Conservation (phyloP, 345 rosid species). For the Erysimum cheiranthoides region DNA sequence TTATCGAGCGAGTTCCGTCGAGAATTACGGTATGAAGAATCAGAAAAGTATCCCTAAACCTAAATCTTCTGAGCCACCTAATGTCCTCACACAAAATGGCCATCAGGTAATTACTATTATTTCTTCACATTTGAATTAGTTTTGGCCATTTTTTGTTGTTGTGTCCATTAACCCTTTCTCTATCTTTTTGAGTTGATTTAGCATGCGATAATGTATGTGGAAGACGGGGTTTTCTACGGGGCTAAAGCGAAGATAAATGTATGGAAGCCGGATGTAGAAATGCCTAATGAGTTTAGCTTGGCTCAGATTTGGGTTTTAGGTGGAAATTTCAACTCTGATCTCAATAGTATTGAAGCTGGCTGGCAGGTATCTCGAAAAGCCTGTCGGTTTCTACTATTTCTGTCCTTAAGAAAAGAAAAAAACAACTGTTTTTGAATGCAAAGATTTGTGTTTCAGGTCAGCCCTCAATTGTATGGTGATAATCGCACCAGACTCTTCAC, state of each 20-base stretch:
- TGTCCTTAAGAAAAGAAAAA: neutral
- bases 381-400: neutral
- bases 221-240: conserved; percentile 69
- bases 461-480: conserved; percentile 78
- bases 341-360: conserved; percentile 82
- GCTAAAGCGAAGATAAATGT: conserved; percentile 78
- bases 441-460: conserved; percentile 55
- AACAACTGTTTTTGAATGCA: conserved; percentile 9
- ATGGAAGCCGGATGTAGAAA: conserved; percentile 72
- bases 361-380: conserved; percentile 60
- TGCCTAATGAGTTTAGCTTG: conserved; percentile 71
- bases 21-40: conserved; percentile 65
- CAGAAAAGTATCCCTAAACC: conserved; percentile 56
- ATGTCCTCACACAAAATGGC: conserved; percentile 58
- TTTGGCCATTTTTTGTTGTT: neutral
- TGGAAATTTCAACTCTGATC: conserved; percentile 72
- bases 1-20: conserved; percentile 56
- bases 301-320: conserved; percentile 81
- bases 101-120: conserved; percentile 44
- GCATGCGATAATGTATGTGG: conserved; percentile 76
- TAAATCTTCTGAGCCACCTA: conserved; percentile 67
- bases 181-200: conserved; percentile 21
- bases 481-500: conserved; percentile 69
- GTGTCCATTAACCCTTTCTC: conserved; percentile 4
- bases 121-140: neutral